Percentiles rank a stretch among this genome's conserved stretches.
phyloP scores from a whole-genome alignment of 352 stramenopile genomes.

The Globisporangium apiculatum region DNA sequence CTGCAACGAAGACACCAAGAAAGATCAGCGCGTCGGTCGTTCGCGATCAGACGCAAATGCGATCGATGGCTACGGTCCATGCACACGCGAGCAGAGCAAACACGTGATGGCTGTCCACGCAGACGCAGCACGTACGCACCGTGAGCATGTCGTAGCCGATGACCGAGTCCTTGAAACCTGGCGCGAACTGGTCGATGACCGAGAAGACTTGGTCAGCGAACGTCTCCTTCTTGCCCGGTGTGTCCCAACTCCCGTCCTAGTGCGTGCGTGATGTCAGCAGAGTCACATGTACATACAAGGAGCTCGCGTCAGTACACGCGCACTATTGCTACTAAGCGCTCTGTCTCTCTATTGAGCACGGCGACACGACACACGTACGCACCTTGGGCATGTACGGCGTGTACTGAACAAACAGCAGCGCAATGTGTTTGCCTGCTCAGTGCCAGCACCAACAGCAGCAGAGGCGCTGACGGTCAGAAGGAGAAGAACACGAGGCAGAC shows the following conservation, averaged over 20 bases:
- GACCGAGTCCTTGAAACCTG: conserved; percentile 79
- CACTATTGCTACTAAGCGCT: no score
- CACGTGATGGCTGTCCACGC: no score
- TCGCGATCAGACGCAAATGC: background rate
- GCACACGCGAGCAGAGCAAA: no score
- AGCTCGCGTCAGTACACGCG: no score
- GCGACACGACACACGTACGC: background rate
- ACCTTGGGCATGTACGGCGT: conserved; percentile 84
- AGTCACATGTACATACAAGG: background rate
- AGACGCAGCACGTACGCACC: conserved; percentile 16
- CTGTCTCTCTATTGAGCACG: background rate
- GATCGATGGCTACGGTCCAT: no score
- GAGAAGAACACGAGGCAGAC: background rate
- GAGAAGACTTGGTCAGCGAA: conserved; percentile 84
- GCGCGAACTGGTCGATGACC: conserved; percentile 82
- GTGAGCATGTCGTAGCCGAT: conserved; percentile 85
- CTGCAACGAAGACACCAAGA: conserved; percentile 14
- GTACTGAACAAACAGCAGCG: conserved; percentile 89
- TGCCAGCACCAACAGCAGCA: no score
- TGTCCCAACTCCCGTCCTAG: conserved; percentile 72
- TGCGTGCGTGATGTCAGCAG: background rate
- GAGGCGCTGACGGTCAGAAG: no score
- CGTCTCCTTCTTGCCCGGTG: conserved; percentile 60
- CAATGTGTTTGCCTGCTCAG: conserved; percentile 77
- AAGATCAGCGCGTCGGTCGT: background rate